Base-by-base conservation (phyloP, 768 basidiomycete species). In the Tricholoma terreum region DNA sequence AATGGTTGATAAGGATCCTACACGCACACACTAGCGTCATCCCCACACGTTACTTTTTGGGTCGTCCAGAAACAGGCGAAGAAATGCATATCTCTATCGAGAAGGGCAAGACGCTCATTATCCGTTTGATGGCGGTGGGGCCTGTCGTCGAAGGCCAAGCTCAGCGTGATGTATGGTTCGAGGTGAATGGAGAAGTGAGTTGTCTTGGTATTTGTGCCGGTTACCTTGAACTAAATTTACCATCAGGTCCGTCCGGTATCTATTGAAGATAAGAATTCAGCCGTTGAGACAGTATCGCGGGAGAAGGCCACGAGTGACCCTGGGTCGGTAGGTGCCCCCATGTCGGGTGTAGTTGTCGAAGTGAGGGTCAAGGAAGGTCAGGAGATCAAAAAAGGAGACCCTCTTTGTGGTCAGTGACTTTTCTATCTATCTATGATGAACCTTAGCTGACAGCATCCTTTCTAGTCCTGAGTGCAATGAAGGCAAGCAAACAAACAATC, bases 291-390 rank as follows among this genome's bases (percentile, higher is more conserved):
- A 45, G 82, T 97, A 57, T 88, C 90, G 62, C 84, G 97, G 70
- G 97, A 99, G 83, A 95, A 88, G 82, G 93, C 97, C 10, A 89
- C 92, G 10, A 78, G 78, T 61, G 95, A 95, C 70, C 95, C 96
- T 58, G 96, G 97, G 62, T 94, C 92, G n/a, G 89, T 98, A 60
- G 97, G 95, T 54, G 93, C 94, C 50, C 92, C 94, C 3, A 96
- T 97, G 94, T 93, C 92, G 56, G 97, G 95, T 72, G 96, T 98
- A 50, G 94, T 98, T 54, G 91, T 99, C 15, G 97, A 99, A 72
- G 94, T 99, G 49, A 82, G 96, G 67, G 95, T 98, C 58, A 96
- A 97, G 77, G 97, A 98, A 73, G 94, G 94, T 21, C 89, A 95
- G 57, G 93, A 96, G 69, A 94, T 99, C 73, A 95, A 89, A 85